A percentile compares a stretch with the other conserved stretches of the same genome.
Evolutionary conservation across 306 rosid species (phyloP).

Genomic region (Vigna angularis): DNA sequence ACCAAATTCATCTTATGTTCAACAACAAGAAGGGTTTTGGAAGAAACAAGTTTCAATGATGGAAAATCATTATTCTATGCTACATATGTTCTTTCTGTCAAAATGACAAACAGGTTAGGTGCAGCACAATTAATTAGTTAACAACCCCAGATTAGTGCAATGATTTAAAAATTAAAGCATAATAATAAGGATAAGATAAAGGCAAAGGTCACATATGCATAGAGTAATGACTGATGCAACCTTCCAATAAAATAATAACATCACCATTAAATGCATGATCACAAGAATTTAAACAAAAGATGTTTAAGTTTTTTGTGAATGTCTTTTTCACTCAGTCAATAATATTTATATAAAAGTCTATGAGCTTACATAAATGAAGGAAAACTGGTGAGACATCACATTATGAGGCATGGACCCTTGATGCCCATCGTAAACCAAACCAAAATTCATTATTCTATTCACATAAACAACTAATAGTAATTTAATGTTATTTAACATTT

Average conservation of each 20-base stretch:
- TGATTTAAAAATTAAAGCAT: conserved; percentile 2
- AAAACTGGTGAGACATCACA: conserved; percentile 47
- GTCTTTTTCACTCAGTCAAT: background rate
- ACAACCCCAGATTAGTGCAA: conserved; percentile 35
- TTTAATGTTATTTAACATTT: no score
- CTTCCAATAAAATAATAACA: conserved; percentile 1
- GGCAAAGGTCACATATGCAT: background rate
- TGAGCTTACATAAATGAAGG: background rate
- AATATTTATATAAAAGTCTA: background rate
- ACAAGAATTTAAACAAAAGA: conserved; percentile 19
- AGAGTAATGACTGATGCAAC: conserved; percentile 15
- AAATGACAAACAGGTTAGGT: conserved; percentile 39
- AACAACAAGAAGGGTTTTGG: background rate
- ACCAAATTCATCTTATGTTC: conserved; percentile 7
- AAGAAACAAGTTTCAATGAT: background rate
- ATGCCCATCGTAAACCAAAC: conserved; percentile 26
- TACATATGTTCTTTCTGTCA: background rate
- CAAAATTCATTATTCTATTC: conserved; percentile 27
- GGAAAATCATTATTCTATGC: conserved; percentile 32
- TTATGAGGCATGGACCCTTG: conserved; percentile 39
- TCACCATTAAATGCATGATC: conserved; percentile 23
- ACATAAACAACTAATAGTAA: conserved; percentile 6
- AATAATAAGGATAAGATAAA: conserved; percentile 7
- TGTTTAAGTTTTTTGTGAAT: background rate
- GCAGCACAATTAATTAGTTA: conserved; percentile 18